Percentiles rank a stretch among this genome's conserved stretches.
phyloP scores from a whole-genome alignment of 2,329 filamentous ascomycete species.

The Rutstroemia sydowiana region DNA sequence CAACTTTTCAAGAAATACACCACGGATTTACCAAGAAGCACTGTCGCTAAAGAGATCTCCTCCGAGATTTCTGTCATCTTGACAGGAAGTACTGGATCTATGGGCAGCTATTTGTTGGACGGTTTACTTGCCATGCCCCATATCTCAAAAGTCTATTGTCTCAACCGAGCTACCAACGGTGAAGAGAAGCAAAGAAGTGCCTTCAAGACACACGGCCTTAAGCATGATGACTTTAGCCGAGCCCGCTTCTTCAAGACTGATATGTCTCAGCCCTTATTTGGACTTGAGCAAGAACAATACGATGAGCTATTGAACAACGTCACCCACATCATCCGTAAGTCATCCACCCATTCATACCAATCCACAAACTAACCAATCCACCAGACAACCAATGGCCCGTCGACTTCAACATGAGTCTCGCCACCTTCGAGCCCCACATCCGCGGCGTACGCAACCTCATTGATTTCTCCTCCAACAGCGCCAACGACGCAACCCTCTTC shows the following conservation, averaged over 20 bases:
- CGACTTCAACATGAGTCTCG: no score
- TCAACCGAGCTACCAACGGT: slow-evolving; percentile 35
- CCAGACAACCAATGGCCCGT: no score
- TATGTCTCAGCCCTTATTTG: slow-evolving; percentile 39
- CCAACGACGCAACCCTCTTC: slow-evolving; percentile 14
- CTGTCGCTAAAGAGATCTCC: slow-evolving; percentile 20
- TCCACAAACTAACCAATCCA: no score
- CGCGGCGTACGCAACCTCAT: slow-evolving; percentile 34
- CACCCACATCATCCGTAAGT: slow-evolving; percentile 35
- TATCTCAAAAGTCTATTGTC: slow-evolving; percentile 38
- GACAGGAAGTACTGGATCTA: slow-evolving; percentile 42
- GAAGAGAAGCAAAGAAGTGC: slow-evolving; percentile 30
- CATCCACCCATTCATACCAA: slow-evolving; percentile 23
- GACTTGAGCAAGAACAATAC: slow-evolving; percentile 31
- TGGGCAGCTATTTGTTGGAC: slow-evolving; percentile 41
- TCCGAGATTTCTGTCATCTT: no score
- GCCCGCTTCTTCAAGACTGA: slow-evolving; percentile 43
- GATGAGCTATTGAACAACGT: slow-evolving; percentile 21
- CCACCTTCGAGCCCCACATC: slow-evolving; percentile 33
- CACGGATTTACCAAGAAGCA: slow-evolving; percentile 8
- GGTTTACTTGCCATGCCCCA: slow-evolving; percentile 27
- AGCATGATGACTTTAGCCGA: slow-evolving; percentile 30
- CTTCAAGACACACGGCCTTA: slow-evolving; percentile 33
- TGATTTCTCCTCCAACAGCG: slow-evolving; percentile 6
- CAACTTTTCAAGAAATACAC: slow-evolving; percentile 10